Conservation (phyloP, 1,139 yeast species). For the Hemisphaericaspora lyxosophila region DNA sequence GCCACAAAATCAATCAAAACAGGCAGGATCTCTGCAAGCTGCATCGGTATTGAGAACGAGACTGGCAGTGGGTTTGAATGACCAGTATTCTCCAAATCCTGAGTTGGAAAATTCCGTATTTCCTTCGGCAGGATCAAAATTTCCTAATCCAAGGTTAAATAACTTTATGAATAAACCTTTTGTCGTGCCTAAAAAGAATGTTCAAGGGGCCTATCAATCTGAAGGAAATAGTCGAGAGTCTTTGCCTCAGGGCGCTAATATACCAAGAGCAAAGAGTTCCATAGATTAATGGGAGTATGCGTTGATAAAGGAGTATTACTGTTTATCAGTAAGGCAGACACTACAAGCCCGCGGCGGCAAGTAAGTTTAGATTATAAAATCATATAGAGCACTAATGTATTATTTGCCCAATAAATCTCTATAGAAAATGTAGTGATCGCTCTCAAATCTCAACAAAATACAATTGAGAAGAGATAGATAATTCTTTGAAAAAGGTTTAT, state of each 20-base stretch:
- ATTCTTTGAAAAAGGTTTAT: too few species aligned
- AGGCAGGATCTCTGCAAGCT: conserved; percentile 16
- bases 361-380: too few species aligned
- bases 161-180: conserved; percentile 40
- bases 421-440: too few species aligned
- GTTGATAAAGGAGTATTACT: too few species aligned
- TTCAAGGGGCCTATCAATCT: conserved; percentile 15
- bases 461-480: too few species aligned
- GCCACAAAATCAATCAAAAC: not conserved
- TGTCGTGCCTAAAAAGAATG: conserved; percentile 28
- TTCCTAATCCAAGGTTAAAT: conserved; percentile 14
- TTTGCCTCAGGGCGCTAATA: conserved; percentile 24
- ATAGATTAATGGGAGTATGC: too few species aligned
- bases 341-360: too few species aligned
- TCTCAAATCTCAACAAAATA: too few species aligned
- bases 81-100: conserved; percentile 14
- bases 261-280: conserved; percentile 16
- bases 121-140: not conserved
- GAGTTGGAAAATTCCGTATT: not conserved
- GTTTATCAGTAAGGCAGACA: too few species aligned
- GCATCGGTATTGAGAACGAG: conserved; percentile 39
- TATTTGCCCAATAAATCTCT: not conserved
- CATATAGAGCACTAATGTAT: too few species aligned
- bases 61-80: conserved; percentile 37
- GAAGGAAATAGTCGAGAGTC: conserved; percentile 33